Percentiles rank a stretch among this genome's conserved stretches.
phyloP scores from a whole-genome alignment of 768 basidiomycete genomes.

The Termitomyces eurrhizus region DNA sequence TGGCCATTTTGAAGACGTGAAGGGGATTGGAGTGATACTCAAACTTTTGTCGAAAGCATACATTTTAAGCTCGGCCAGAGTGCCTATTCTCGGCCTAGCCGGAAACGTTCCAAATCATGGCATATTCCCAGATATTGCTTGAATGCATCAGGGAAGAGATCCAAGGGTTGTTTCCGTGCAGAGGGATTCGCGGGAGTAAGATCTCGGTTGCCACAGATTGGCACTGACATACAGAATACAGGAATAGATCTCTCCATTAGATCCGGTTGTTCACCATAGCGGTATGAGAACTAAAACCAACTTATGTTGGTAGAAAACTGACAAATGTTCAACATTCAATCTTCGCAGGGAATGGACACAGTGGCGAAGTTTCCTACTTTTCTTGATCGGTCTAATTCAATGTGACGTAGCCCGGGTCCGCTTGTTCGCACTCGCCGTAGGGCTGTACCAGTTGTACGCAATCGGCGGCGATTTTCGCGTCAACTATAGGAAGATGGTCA shows the following conservation, averaged over 20 bases:
- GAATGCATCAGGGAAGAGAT: conserved; percentile 10
- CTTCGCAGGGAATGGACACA: neutral
- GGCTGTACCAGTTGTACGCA: neutral
- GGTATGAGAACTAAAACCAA: neutral
- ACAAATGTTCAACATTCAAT: neutral
- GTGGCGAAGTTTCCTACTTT: neutral
- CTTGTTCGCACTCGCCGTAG: neutral
- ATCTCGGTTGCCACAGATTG: conserved; percentile 3
- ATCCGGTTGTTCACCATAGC: neutral
- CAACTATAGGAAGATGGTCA: neutral
- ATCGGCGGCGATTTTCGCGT: neutral
- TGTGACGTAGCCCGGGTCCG: neutral
- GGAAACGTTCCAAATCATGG: conserved; percentile 1
- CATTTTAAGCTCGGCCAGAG: conserved; percentile 8
- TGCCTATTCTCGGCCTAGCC: conserved; percentile 3
- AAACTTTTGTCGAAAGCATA: neutral
- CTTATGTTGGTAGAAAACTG: neutral
- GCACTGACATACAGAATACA: conserved; percentile 1
- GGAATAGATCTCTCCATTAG: neutral
- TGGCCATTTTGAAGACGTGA: conserved; percentile 9
- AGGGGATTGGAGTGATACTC: neutral
- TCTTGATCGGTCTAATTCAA: conserved; percentile 1
- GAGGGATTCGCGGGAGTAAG: neutral
- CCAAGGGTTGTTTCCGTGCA: neutral
- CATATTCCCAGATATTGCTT: conserved; percentile 3